Evolutionary conservation across 495 filamentous ascomycete genomes (phyloP), one percentile per base, ranked within the genome.

Genomic region (Stereocaulon alpinum): DNA sequence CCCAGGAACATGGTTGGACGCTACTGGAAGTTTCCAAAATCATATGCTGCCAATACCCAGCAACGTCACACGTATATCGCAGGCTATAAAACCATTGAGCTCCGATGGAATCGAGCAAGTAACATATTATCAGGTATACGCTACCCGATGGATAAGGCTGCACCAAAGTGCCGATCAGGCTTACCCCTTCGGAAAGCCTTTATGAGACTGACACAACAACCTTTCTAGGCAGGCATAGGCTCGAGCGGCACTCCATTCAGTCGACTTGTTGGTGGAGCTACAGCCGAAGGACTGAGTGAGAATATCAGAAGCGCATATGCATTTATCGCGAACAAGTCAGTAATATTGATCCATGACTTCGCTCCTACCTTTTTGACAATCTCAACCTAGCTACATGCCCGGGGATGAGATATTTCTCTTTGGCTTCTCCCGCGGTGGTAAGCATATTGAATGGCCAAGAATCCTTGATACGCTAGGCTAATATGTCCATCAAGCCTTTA

Each of bases 381-480:
- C 11, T 4, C 9, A 40, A 17, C 20, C 24, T 37, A 60, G 51
- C 61, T 82, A 78, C 58, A 64, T 68, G 10, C 63, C 67, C 3
- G 80, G 77, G 20, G 82, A 85, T 65, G 72, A 83, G 62, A 79
- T 85, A 22, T 80, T 74, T 67, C 77, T 81, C 55, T 76, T 85
- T 55, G 82, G 82, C 2, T 85, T 84, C 65, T 82, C 80, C 2
- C 72, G 82, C 9, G 82, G 82, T 44, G 55, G 55, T 58, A 30
- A 40, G 18, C 29, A 24, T 34, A 32, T 15, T 18, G 3, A 5
- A 20, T 34, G 2, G 34, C 34, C 20, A 58, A 15, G 1, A 34
- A 0, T 45, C 2, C 17, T 20, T 45, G 4, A 6, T 4, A 20
- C 9, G 10, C n/a, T 40, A 11, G 7, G 42, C 43, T 58, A n/a